Evolutionary conservation across 1,284 basidiomycete genomes (phyloP).

Genomic region (Sporisorium scitamineum): DNA sequence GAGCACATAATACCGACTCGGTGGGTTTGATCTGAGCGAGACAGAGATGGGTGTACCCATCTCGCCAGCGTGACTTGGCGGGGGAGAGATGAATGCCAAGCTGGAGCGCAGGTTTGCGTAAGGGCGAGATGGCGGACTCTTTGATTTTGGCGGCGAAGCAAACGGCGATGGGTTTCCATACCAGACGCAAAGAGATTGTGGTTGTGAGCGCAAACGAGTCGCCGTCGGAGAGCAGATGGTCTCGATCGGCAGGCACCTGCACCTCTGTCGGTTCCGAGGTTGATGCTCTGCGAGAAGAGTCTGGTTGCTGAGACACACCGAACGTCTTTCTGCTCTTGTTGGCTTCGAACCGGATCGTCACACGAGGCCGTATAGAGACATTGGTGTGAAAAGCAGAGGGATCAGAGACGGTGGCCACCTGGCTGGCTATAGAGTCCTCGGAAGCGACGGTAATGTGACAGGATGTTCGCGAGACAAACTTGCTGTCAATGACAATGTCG

Average conservation of each 20-base stretch:
- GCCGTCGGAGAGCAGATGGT: constrained; percentile 29
- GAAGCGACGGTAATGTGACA: constrained; percentile 43
- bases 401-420: constrained; percentile 7
- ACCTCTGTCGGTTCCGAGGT: constrained; percentile 22
- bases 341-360: constrained; percentile 50
- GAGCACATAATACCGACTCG: constrained; percentile 41
- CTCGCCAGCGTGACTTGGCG: constrained; percentile 39
- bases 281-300: neutral
- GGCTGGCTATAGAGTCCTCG: constrained; percentile 16
- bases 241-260: constrained; percentile 30
- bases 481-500: constrained; percentile 57
- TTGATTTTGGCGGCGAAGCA: constrained; percentile 48
- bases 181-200: constrained; percentile 44
- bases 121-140: constrained; percentile 27
- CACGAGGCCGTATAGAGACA: constrained; percentile 29
- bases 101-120: constrained; percentile 14
- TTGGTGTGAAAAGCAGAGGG: constrained; percentile 30
- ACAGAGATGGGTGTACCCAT: constrained; percentile 52
- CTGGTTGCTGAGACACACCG: constrained; percentile 16
- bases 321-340: constrained; percentile 52
- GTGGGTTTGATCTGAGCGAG: constrained; percentile 46
- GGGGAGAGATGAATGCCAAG: constrained; percentile 45
- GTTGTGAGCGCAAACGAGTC: constrained; percentile 46
- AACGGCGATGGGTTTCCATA: constrained; percentile 41
- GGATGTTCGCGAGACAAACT: constrained; percentile 50